Evolutionary conservation across 2,329 filamentous ascomycete genomes (phyloP).

Genomic region (Oidium heveae): DNA sequence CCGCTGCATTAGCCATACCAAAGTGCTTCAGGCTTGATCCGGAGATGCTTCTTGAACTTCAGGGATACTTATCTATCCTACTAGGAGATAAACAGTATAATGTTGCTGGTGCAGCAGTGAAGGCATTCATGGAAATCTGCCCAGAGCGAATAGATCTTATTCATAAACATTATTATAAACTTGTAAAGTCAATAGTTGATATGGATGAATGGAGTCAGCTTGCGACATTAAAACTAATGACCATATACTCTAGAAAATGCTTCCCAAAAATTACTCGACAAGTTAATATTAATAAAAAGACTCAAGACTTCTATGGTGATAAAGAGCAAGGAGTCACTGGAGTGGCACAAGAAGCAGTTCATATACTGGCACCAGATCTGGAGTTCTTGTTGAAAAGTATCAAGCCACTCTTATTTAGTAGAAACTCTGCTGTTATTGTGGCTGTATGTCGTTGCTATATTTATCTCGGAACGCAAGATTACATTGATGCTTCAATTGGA

Average conservation of each 20-base stretch:
- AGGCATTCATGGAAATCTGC: constrained; percentile 71
- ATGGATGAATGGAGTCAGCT: constrained; percentile 99
- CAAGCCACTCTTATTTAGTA: constrained; percentile 65
- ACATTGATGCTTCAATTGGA: constrained; percentile 51
- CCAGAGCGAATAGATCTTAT: constrained; percentile 71
- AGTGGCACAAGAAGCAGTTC: constrained; percentile 23
- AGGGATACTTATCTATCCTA: constrained; percentile 55
- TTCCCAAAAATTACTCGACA: constrained; percentile 48
- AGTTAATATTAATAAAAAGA: constrained; percentile 31
- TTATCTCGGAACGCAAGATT: constrained; percentile 55
- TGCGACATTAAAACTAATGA: constrained; percentile 58
- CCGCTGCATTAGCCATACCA: constrained; percentile 77
- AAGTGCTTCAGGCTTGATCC: constrained; percentile 90
- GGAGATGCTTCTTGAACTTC: constrained; percentile 55
- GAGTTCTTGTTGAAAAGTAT: constrained; percentile 57
- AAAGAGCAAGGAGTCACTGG: constrained; percentile 18
- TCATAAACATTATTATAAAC: constrained; percentile 63
- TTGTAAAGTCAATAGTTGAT: constrained; percentile 80
- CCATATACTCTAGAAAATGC: constrained; percentile 61
- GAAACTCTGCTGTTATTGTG: constrained; percentile 79
- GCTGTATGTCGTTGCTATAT: constrained; percentile 68
- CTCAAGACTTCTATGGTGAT: constrained; percentile 54
- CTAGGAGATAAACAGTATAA: constrained; percentile 86
- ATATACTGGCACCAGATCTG: constrained; percentile 55
- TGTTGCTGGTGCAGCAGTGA: constrained; percentile 81